Conservation (phyloP, 257 asterid genomes). For the Verbena officinalis region DNA sequence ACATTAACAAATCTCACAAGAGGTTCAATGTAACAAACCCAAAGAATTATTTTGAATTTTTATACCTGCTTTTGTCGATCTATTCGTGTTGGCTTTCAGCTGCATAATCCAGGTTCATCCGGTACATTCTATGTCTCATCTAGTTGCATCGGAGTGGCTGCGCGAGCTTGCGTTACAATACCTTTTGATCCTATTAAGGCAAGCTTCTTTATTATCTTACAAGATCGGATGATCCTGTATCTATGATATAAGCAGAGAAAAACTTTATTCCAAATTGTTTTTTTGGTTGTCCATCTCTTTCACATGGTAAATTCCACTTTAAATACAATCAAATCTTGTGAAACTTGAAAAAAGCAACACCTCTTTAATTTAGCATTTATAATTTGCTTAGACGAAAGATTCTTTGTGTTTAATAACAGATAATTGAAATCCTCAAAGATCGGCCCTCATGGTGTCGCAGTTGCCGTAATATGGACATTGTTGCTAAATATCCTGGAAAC, state of each 20-base stretch:
- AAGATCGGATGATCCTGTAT: conserved; percentile 9
- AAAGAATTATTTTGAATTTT: conserved; percentile 21
- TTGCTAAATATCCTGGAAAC: conserved; percentile 35
- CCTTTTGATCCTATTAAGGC: conserved; percentile 47
- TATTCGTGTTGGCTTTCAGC: conserved; percentile 31
- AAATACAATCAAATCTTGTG: not conserved
- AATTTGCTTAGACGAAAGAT: conserved; percentile 19
- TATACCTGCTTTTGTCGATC: conserved; percentile 25
- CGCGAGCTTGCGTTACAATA: conserved; percentile 41
- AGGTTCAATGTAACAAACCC: too few relatives aligned
- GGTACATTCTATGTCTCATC: conserved; percentile 37
- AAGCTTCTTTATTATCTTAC: conserved; percentile 23
- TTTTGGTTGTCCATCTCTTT: conserved; percentile 11
- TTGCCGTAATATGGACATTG: conserved; percentile 42
- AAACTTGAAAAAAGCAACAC: conserved; percentile 4
- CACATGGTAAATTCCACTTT: conserved; percentile 5
- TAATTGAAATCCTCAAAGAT: conserved; percentile 45
- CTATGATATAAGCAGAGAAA: conserved; percentile 9
- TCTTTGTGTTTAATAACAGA: conserved; percentile 31
- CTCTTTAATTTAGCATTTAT: not conserved
- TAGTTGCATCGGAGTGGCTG: conserved; percentile 49
- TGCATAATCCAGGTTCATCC: conserved; percentile 23
- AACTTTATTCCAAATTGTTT: conserved; percentile 17
- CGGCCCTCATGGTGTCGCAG: conserved; percentile 41
- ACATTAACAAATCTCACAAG: too few relatives aligned